Base-by-base conservation (phyloP, 495 filamentous ascomycete genomes). In the Penicillium alfredii region DNA sequence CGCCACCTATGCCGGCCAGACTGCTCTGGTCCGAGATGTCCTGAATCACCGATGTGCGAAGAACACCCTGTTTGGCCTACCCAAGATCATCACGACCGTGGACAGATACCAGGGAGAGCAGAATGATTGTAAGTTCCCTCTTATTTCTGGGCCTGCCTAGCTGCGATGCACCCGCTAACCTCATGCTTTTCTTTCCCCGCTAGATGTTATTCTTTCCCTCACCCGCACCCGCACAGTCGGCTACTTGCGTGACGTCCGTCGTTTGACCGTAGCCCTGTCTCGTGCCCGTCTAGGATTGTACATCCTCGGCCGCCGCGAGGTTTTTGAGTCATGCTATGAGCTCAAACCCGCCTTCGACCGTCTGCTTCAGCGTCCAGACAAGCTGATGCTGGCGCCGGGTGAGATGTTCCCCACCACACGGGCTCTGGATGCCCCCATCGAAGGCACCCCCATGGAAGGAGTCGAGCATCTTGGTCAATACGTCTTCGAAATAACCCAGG, bases 41-140 rank as follows among this genome's bases (percentile, higher is more conserved):
- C 56, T 99, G 31, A 69, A 58, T n/a, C 84, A 94, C 52, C 74
- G 92, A 19, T 98, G 92, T 51, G 76, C 75, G 7, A 84, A 78
- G 51, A 93, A 84, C 45, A 61, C 78, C 2, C 63, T 99, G 17
- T 99, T 99, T 63, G 89, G 93, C 8, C 63, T 95, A 65, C 92
- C 92, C 24, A 83, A 81, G 57, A 80, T 84, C 30, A 87, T 99
- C 16, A 86, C 84, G 1, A 97, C 93, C 11, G 93, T 99, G 36
- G 92, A 99, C 62, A 94, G 93, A 59, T 99, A 96, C 49, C 92
- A 99, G 68, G 92, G 92, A 46, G 93, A 97, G 71, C 92, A 99
- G 66, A 99, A 97, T 63, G 92, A 96, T 52, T 97, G 88, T 93
- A 66, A 76, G 85, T 76, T 50, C 12, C 7, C 13, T 32, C 16